These are phyloP conservation scores for Symbiodinium natans DNA, from an alignment of 73 alveolate genomes.

Conservation along the genomic window DNA sequence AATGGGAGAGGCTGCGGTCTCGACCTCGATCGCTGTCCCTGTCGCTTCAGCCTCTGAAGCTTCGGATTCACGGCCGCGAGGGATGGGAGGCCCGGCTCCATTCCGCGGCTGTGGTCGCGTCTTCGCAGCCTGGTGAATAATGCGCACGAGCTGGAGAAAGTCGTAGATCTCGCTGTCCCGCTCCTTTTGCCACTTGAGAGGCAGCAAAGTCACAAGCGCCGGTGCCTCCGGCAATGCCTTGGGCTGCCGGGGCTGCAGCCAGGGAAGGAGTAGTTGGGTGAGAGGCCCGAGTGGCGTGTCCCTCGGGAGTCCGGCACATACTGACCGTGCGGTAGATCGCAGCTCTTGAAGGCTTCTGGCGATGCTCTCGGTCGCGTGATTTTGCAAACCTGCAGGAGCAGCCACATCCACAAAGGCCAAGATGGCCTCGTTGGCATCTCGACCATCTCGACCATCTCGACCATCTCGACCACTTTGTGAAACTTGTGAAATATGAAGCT, in stretches of 20 bases:
- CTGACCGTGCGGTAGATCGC: background rate
- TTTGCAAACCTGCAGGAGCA: background rate
- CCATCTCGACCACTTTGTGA: background rate
- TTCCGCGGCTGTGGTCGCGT: background rate
- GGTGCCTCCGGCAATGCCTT: background rate
- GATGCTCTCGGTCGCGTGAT: background rate
- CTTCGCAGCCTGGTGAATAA: conserved; percentile 16
- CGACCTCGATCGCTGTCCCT: background rate
- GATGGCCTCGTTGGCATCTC: background rate
- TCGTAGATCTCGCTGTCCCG: background rate
- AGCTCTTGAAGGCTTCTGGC: background rate
- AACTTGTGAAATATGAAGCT: background rate
- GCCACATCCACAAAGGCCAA: background rate
- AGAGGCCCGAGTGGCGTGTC: background rate
- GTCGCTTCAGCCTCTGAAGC: too few species aligned
- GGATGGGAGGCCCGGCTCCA: background rate
- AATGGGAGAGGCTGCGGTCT: background rate
- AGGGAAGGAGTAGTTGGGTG: background rate
- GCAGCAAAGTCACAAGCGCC: background rate
- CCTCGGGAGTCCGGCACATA: background rate
- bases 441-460: background rate
- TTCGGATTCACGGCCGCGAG: too few species aligned
- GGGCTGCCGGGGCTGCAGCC: background rate
- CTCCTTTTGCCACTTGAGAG: background rate
- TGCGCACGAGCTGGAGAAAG: conserved; percentile 13